Evolutionary conservation across 2,329 filamentous ascomycete species (phyloP), one percentile per base, ranked within the genome.

Genomic region (Pestalotiopsis sp.): DNA sequence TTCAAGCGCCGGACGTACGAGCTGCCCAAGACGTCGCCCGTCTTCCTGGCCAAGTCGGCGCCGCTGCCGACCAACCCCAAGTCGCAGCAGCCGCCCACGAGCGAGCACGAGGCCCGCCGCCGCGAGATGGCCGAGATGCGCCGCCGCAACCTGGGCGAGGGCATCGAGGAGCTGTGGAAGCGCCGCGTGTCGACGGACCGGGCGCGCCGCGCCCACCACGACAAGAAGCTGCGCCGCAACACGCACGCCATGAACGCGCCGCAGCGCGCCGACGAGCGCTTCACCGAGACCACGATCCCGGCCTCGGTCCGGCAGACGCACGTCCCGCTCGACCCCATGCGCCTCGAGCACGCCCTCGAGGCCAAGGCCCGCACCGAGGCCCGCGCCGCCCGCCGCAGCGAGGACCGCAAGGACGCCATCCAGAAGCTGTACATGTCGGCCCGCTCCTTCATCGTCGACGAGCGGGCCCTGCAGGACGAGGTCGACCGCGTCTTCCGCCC

Each of bases 391-490:
- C 79, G 82, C 66, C 90, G 90, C 77, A 83, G 85, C 58, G 85
- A 90, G 68, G 84, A 86, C 66, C 88, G 92, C 64, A 86, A 88
- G 70, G 89, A 95, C 72, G 87, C 91, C 17, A 82, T 99, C 38
- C 93, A 97, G 81, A 90, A 93, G 69, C 87, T 99, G 13, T 99
- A 99, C 82, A 92, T 96, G 82, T 92, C 94, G 74, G 94, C 96
- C 4, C 88, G 92, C 31, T 84, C 89, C 52, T 99, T 98, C 82
- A 98, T 99, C 77, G 91, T 94, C 20, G 91, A 87, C 27, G 94
- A 97, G 78, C 82, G 86, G 64, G 91, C 97, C 78, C 87, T 99
- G 41, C 87, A 92, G 73, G 84, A 85, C 17, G 87, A 90, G 72
- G 91, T 98, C 68, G 92, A 97, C 25, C 82, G 86, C 71, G 85